Base-by-base conservation (phyloP, 2,329 filamentous ascomycete species). In the Nigrograna mackinnonii region DNA sequence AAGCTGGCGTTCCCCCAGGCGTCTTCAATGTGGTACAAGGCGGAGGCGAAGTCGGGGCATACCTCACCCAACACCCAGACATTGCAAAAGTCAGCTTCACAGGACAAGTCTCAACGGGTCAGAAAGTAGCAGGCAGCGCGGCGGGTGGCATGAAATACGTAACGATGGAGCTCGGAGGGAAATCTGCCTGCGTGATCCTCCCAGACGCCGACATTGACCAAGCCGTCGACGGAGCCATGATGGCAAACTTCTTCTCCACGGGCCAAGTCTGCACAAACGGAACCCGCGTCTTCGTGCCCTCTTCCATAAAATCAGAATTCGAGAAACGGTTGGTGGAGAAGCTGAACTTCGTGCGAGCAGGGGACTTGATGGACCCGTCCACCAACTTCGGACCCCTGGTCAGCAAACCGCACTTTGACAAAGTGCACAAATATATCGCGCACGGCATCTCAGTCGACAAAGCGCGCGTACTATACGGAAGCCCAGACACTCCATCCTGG, bases 251-350 rank as follows among this genome's bases (percentile, higher is more conserved):
- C 73, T 95, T 88, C 77, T 91, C 86, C 53, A 88, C 87, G 0
- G 91, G 91, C 21, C 91, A 96, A 69, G 90, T 95, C 37, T 96
- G 91, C 78, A 95, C 91, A 37, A 95, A 95, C 66, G 91, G 91
- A 37, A 95, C 91, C 1, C 79, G 91, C 9, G 90, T 95, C 22
- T 95, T 95, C 64, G 79, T 96, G 3, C 89, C 87, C 0, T 71
- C 77, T 22, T 64, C 70, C 26, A 77, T 90, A 66, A 84, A 91
- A 62, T 43, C 71, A 12, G 75, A 73, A 0, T 91, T 95, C 52
- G 89, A 95, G 66, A 74, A 78, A 55, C 72, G 74, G 0, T 72
- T 95, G 2, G 60, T 91, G 2, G 79, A 85, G 47, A 89, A 89
- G 61, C 86, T 95, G 68, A 58, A 75, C 46, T 77, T 80, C 54